A percentile compares a stretch with the other conserved stretches of the same genome.
These are phyloP conservation scores for Yarrowia yakushimensis DNA, from an alignment of 805 yeast species.

Conservation along the genomic window DNA sequence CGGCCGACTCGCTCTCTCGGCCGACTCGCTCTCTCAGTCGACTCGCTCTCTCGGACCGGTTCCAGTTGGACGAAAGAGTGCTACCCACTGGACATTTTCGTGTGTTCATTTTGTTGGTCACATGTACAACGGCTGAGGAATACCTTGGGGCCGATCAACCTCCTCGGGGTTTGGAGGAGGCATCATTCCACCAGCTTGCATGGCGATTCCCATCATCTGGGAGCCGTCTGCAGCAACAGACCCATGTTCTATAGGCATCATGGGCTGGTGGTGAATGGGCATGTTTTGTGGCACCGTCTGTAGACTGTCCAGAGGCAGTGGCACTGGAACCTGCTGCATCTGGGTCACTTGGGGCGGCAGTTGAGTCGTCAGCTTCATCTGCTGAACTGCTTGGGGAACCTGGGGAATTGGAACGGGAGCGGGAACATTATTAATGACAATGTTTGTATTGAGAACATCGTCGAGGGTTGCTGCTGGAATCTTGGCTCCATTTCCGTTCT, in stretches of 20 bases:
- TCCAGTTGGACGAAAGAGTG: too few relatives aligned
- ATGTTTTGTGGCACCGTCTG: neutral
- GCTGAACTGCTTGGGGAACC: conserved; percentile 6
- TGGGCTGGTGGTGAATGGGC: neutral
- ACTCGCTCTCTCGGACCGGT: too few relatives aligned
- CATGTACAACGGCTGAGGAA: conserved; percentile 22
- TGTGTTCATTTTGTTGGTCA: neutral
- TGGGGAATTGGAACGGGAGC: conserved; percentile 23
- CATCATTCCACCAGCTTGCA: conserved; percentile 24
- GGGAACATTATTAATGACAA: conserved; percentile 21
- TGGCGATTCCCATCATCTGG: conserved; percentile 14
- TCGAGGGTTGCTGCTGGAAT: neutral
- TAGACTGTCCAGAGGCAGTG: neutral
- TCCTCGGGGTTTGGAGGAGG: neutral
- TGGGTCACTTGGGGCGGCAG: neutral
- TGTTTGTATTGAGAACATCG: conserved; percentile 6
- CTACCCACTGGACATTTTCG: too few relatives aligned
- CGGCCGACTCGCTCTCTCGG: too few relatives aligned
- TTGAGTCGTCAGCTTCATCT: neutral
- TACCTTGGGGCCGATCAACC: neutral
- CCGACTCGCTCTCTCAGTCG: too few relatives aligned
- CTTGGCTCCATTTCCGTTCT: conserved; percentile 15
- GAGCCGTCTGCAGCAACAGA: neutral
- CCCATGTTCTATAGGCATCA: conserved; percentile 17
- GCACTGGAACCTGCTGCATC: neutral